Conservation (phyloP, 306 rosid species). For the Casuarina equisetifolia region DNA sequence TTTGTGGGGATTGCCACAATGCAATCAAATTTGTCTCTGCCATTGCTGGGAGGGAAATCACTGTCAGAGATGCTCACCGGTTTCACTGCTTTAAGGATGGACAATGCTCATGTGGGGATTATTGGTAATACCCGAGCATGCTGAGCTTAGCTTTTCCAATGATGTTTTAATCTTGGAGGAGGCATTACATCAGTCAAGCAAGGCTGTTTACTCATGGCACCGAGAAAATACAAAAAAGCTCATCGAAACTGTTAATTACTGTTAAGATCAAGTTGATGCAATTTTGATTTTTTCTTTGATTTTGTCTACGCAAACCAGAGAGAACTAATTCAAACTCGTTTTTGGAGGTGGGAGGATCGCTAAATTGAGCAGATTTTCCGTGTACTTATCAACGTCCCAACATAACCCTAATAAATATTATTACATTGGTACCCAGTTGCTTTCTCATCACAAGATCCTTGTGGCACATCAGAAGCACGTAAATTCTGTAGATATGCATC, state of each 20-base stretch:
- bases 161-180: background rate
- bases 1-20: conserved; percentile 85
- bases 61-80: conserved; percentile 71
- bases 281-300: background rate
- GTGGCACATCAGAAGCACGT: background rate
- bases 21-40: conserved; percentile 71
- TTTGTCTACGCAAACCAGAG: background rate
- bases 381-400: background rate
- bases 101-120: conserved; percentile 75
- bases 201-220: background rate
- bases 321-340: background rate
- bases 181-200: background rate
- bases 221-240: background rate
- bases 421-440: background rate
- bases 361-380: background rate
- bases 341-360: background rate
- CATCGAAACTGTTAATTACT: background rate
- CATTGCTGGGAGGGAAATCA: conserved; percentile 65
- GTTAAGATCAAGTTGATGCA: background rate
- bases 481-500: background rate
- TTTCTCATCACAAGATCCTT: background rate
- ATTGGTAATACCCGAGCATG: conserved; percentile 46
- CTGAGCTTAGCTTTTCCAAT: background rate
- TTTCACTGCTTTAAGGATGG: conserved; percentile 82
- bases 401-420: background rate